Percentiles rank a stretch among this genome's conserved stretches.
Conservation (phyloP, 2,329 filamentous ascomycete genomes). For the Sphaerostilbella broomeana region DNA sequence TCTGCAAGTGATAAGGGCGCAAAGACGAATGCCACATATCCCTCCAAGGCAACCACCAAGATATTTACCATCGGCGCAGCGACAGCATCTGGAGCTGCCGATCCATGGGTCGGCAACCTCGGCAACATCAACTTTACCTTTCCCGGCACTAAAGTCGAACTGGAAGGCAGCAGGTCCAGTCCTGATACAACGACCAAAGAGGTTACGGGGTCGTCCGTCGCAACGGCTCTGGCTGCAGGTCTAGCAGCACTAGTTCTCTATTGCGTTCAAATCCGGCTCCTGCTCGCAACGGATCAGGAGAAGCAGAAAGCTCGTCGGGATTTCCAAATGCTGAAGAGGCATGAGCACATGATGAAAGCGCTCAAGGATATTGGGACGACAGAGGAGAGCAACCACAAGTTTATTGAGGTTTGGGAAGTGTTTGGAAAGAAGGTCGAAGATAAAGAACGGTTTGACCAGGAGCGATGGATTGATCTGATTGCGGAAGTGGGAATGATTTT, state of each 20-base stretch:
- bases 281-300: conserved; percentile 14
- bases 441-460: conserved; percentile 12
- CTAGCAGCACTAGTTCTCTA: conserved; percentile 27
- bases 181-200: not conserved
- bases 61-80: conserved; percentile 26
- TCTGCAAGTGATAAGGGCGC: conserved; percentile 27
- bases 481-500: conserved; percentile 11
- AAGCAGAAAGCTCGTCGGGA: conserved; percentile 14
- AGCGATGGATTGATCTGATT: conserved; percentile 16
- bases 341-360: conserved; percentile 17
- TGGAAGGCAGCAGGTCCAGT: conserved; percentile 4
- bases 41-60: conserved; percentile 15
- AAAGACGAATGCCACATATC: conserved; percentile 12
- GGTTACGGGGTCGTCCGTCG: conserved; percentile 21
- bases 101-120: conserved; percentile 16
- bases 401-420: conserved; percentile 23
- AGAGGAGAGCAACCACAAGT: conserved; percentile 18
- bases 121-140: conserved; percentile 25
- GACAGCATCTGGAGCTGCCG: conserved; percentile 11
- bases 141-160: conserved; percentile 23
- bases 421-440: conserved; percentile 18
- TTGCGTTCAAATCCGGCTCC: conserved; percentile 17
- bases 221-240: conserved; percentile 26
- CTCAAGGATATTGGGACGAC: conserved; percentile 18
- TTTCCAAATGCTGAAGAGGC: conserved; percentile 13